Evolutionary conservation across 441 rosid species (phyloP), one percentile per base, ranked within the genome.

Genomic region (Bruguiera hainesii): DNA sequence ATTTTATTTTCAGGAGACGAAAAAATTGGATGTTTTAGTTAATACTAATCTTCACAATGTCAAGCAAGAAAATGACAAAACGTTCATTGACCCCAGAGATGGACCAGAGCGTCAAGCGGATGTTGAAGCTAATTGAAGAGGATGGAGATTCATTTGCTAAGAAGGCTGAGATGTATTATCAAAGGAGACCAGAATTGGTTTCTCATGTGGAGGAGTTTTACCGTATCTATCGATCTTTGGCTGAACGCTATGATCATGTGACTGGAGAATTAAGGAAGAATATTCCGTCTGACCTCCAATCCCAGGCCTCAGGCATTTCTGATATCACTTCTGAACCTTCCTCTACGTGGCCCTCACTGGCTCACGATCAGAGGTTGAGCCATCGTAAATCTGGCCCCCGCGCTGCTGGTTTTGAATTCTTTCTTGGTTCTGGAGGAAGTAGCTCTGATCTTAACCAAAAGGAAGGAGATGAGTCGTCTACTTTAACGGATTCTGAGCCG

Each of bases 121-220:
- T 95, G 93, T 42, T 92, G 74, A 90, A 95, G 78, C 85, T 95
- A 56, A 86, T 92, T 8, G 96, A 92, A 80, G 96, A 89, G 73
- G 97, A 95, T 37, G 98, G 81, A 66, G 99, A 95, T 75, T 87
- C 99, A 13, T 89, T 95, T 72, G 95, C 91, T 0, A 90, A 89
- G 72, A 92, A 92, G 79, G 98, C 91, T 28, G 96, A 89, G 68
- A 89, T 95, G 95, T 92, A 95, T 76, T 90, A 90, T 70, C 88
- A 86, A 69, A 95, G 81, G 77, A 89, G 97, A 72, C 99, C 97
- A 0, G 90, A 95, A 74, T 76, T 92, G 68, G 71, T 89, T 63
- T 76, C 90, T 42, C 88, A 77, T 48, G 93, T 95, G 0, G 94
- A 90, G 78, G 97, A 89, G 29, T 95, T 95, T 70, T 87, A 92